phyloP scores from a whole-genome alignment of 345 rosid species.

The Syzygium grande region DNA sequence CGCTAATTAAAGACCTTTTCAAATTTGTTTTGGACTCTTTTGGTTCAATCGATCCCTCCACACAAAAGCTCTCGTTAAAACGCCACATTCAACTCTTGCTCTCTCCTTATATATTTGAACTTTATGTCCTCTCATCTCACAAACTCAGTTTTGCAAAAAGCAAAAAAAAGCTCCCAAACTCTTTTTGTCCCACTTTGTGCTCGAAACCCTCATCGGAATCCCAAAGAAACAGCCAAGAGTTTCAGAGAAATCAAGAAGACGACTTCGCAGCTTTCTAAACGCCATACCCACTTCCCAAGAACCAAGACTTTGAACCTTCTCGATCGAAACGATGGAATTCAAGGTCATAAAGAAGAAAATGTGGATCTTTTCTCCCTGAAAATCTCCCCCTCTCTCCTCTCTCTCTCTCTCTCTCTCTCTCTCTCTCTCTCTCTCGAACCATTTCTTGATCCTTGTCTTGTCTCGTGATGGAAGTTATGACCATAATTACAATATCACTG shows the following conservation, averaged over 20 bases:
- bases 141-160: background rate
- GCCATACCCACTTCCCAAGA: background rate
- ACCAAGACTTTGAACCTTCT: background rate
- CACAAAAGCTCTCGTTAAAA: background rate
- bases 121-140: background rate
- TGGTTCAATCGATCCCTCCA: background rate
- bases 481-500: slow-evolving; percentile 8
- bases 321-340: slow-evolving; percentile 14
- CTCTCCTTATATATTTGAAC: background rate
- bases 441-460: slow-evolving; percentile 1
- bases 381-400: background rate
- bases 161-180: background rate
- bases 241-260: background rate
- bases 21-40: background rate
- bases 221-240: background rate
- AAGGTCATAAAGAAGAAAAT: slow-evolving; percentile 33
- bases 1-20: background rate
- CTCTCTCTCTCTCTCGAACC: background rate
- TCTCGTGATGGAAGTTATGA: slow-evolving; percentile 38
- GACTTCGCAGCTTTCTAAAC: background rate
- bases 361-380: slow-evolving; percentile 30
- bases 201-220: background rate
- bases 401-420: background rate
- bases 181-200: background rate
- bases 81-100: background rate